Evolutionary conservation across 345 rosid genomes (phyloP).

Genomic region (Limnanthes douglasii): DNA sequence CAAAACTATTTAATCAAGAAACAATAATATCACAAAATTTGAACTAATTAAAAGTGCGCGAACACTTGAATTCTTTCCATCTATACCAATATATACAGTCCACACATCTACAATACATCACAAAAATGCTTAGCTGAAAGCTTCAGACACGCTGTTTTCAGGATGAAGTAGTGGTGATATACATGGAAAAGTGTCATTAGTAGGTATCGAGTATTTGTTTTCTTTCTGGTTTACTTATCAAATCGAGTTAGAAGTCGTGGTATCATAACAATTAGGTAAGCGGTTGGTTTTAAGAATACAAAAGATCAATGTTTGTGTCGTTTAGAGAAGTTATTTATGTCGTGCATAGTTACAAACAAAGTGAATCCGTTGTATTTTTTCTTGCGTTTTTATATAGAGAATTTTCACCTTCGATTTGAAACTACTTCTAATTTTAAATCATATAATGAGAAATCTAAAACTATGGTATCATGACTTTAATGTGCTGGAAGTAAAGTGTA

Average conservation of each 20-base stretch:
- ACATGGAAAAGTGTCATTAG: conserved; percentile 89
- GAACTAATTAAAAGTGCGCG: no score
- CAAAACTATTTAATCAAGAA: no score
- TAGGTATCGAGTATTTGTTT: conserved; percentile 73
- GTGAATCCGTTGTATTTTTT: conserved; percentile 56
- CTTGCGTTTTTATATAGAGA: conserved; percentile 45
- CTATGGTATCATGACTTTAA: no score
- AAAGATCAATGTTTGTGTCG: conserved; percentile 73
- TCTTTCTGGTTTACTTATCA: conserved; percentile 38
- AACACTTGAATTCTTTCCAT: no score
- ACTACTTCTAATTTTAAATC: no score
- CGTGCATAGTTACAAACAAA: conserved; percentile 72
- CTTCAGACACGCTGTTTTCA: conserved; percentile 59
- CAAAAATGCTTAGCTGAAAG: no score
- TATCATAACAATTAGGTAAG: conserved; percentile 61
- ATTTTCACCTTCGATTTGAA: conserved; percentile 21
- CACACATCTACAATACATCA: no score
- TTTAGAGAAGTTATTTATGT: conserved; percentile 98
- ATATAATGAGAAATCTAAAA: no score
- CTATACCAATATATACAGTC: no score
- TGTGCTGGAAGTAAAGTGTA: no score
- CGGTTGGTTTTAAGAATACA: conserved; percentile 88
- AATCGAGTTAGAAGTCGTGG: conserved; percentile 78
- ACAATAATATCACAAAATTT: no score
- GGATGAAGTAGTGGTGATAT: conserved; percentile 97